Evolutionary conservation across 1,284 basidiomycete species (phyloP).

Genomic region (Cryptococcus sp.): DNA sequence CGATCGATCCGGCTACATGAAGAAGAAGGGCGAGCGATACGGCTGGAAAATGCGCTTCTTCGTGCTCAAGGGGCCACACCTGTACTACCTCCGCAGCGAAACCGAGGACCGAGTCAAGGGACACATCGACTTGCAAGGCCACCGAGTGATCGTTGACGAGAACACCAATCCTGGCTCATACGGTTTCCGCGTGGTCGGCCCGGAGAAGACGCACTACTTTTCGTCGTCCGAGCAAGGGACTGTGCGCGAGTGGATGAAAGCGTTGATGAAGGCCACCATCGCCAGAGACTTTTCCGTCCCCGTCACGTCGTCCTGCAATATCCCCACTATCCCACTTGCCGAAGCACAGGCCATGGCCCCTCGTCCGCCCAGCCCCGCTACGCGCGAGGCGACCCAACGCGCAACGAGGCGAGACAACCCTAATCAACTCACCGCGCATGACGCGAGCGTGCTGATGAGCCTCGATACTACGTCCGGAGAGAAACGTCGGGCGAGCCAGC

Average conservation of each 20-base stretch:
- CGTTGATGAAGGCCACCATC: conserved; percentile 98
- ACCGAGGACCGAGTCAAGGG: conserved; percentile 94
- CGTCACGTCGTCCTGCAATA: conserved; percentile 95
- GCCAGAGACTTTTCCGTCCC: conserved; percentile 86
- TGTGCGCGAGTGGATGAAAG: conserved; percentile 98
- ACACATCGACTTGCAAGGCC: conserved; percentile 87
- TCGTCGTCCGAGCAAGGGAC: conserved; percentile 80
- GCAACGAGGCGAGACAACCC: conserved; percentile 85
- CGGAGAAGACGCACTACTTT: conserved; percentile 89
- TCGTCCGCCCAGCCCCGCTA: conserved; percentile 86
- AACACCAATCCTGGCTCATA: conserved; percentile 89
- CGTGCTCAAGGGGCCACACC: conserved; percentile 86
- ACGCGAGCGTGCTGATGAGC: conserved; percentile 69
- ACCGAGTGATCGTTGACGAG: conserved; percentile 91
- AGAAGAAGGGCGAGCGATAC: conserved; percentile 92
- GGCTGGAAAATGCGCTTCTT: conserved; percentile 92
- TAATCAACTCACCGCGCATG: conserved; percentile 82
- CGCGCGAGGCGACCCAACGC: conserved; percentile 84
- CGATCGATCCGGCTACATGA: conserved; percentile 90
- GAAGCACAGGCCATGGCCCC: conserved; percentile 96
- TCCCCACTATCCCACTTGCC: conserved; percentile 90
- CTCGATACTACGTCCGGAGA: conserved; percentile 44
- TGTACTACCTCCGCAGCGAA: conserved; percentile 80
- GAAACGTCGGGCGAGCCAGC: conserved; percentile 23
- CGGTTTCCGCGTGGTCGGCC: conserved; percentile 93